These are phyloP conservation scores for Colletotrichum sp. DNA, from an alignment of 2,329 filamentous ascomycete genomes.

Conservation along the genomic window DNA sequence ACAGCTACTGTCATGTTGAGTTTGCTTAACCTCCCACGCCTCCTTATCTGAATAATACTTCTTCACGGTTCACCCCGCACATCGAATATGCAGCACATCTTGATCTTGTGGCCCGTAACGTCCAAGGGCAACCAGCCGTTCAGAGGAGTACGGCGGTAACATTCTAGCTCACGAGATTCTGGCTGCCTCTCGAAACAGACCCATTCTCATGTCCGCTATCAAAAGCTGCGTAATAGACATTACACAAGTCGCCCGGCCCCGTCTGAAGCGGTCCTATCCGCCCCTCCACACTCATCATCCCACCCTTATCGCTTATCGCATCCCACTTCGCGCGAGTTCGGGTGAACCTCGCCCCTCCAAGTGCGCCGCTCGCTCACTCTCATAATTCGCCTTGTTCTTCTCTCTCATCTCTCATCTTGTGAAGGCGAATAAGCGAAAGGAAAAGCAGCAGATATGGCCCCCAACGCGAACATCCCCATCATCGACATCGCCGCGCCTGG, in stretches of 20 bases:
- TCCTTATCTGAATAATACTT: background rate
- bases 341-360: background rate
- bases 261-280: background rate
- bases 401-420: background rate
- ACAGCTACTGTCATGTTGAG: background rate
- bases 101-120: background rate
- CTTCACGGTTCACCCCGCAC: background rate
- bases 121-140: background rate
- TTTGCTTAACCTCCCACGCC: background rate
- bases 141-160: background rate
- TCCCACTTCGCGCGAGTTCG: constrained; percentile 17
- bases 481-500: constrained; percentile 77
- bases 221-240: constrained; percentile 11
- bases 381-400: background rate
- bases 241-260: constrained; percentile 4
- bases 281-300: constrained; percentile 8
- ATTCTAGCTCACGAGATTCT: background rate
- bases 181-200: background rate
- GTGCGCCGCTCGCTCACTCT: background rate
- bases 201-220: background rate
- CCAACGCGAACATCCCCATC: constrained; percentile 69
- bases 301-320: constrained; percentile 22
- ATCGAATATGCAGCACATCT: background rate
- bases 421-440: background rate
- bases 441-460: constrained; percentile 27